A percentile compares a stretch with the other conserved stretches of the same genome.
Conservation (phyloP, 2,329 filamentous ascomycete species). For the Rachicladosporium sp. region DNA sequence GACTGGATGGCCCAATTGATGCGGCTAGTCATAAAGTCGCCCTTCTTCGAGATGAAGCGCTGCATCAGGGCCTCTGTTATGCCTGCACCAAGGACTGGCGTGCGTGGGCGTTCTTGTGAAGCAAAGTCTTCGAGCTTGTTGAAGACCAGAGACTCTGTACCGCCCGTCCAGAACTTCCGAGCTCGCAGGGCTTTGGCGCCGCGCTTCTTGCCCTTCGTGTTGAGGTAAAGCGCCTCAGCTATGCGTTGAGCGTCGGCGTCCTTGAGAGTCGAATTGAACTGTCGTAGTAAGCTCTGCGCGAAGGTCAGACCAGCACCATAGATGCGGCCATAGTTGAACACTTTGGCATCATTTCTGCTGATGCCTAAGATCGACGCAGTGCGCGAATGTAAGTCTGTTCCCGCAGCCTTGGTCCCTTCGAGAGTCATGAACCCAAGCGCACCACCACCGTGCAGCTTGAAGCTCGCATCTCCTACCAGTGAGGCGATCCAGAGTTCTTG, state of each 20-base stretch:
- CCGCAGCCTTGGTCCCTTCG: conserved; percentile 86
- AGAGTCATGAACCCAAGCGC: conserved; percentile 98
- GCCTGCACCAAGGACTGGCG: conserved; percentile 86
- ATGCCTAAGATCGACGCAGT: conserved; percentile 89
- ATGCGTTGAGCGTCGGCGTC: conserved; percentile 67
- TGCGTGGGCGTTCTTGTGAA: conserved; percentile 80
- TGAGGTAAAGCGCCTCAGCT: conserved; percentile 69
- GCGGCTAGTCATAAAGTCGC: conserved; percentile 84
- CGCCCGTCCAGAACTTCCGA: conserved; percentile 81
- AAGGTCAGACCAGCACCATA: conserved; percentile 97
- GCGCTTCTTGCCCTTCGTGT: conserved; percentile 83
- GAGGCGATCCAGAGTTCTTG: conserved; percentile 98
- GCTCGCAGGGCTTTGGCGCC: conserved; percentile 59
- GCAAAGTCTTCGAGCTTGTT: conserved; percentile 97
- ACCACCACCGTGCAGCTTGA: conserved; percentile 89
- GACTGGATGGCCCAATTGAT: conserved; percentile 99
- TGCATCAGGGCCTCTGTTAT: conserved; percentile 93
- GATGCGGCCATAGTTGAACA: conserved; percentile 98
- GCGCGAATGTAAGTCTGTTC: conserved; percentile 87
- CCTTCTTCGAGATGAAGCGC: conserved; percentile 59
- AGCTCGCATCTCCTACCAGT: conserved; percentile 84
- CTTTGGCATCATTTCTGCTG: conserved; percentile 85
- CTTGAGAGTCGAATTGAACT: conserved; percentile 79
- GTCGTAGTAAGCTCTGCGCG: conserved; percentile 73
- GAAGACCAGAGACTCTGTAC: conserved; percentile 95